Percentiles rank a stretch among this genome's conserved stretches.
Conservation (phyloP, 352 stramenopile species). For the Globisporangium orthogonon region DNA sequence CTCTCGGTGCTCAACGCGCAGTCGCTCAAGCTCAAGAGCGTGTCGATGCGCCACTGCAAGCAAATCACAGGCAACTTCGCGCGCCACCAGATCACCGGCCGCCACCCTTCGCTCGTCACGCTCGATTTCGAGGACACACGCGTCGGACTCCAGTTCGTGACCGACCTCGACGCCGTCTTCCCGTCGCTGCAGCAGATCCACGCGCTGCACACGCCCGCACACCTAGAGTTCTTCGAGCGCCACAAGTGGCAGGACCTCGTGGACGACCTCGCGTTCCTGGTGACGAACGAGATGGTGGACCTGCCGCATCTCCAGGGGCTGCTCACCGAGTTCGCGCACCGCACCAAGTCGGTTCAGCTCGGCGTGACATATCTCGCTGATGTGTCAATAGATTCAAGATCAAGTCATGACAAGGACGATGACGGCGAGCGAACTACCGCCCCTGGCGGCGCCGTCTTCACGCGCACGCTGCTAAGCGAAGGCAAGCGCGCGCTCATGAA, state of each 20-base stretch:
- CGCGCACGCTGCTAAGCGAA: conserved; percentile 33
- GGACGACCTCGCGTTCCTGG: conserved; percentile 47
- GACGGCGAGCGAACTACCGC: background rate
- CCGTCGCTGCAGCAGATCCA: conserved; percentile 52
- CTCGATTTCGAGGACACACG: conserved; percentile 71
- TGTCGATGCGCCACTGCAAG: conserved; percentile 80
- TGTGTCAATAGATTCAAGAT: background rate
- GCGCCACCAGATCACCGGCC: conserved; percentile 31
- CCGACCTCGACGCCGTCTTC: conserved; percentile 46
- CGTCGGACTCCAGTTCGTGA: conserved; percentile 35
- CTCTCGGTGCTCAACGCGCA: conserved; percentile 80
- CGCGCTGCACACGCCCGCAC: conserved; percentile 66
- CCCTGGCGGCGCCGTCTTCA: conserved; percentile 24
- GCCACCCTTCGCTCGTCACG: conserved; percentile 44
- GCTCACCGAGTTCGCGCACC: conserved; percentile 40
- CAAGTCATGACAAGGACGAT: background rate
- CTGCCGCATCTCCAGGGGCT: conserved; percentile 48
- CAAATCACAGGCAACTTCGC: conserved; percentile 53
- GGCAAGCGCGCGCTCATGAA: conserved; percentile 38
- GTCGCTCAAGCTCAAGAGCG: conserved; percentile 48
- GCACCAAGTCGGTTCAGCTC: conserved; percentile 9
- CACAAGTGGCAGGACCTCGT: conserved; percentile 32
- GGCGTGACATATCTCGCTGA: background rate
- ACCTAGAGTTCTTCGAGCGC: conserved; percentile 49
- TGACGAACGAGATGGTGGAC: conserved; percentile 53